Base-by-base conservation (phyloP, 805 yeast species). In the Ogataea kodamae region DNA sequence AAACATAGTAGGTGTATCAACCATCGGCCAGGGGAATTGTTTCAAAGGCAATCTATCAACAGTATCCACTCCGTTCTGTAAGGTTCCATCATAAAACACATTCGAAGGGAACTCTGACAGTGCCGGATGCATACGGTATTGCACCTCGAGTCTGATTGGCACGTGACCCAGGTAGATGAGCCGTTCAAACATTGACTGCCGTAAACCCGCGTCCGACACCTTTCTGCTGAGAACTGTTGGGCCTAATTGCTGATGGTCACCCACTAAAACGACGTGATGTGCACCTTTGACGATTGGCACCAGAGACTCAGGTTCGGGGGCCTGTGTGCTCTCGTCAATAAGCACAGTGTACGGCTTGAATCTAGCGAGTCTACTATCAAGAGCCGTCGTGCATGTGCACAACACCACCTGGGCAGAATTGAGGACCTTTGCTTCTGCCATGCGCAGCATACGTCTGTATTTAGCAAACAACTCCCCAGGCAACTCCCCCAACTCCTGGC, bases 211-310 rank as follows among this genome's bases (percentile, higher is more conserved):
- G 42, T 80, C 80, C 11, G 81, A 87, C 3, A 95, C 96, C 47
- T 73, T 72, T 49, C 76, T 74, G 47, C 85, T 87, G 36, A 85
- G 59, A 30, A 90, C 81, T 15, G 88, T 94, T 0, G 97, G 97
- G 2, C 97, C 96, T 45, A 89, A 67, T 64, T 89, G 97, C 62
- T 87, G 90, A 61, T 90, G 97, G 58, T 89, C 97, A 52, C 97
- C 97, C 24, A 62, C 96, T 20, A 89, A 64, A 28, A 89, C 75
- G 5, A 88, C 86, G 55, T 89, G 96, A 53, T 81, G 82, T 28
- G 94, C 88, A 16, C 96, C 96, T 46, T 80, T 82, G 2, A 82
- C 87, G 22, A 89, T 74, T 9, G 97, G 96, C 45, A 89, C 86
- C 50, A 89, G 68, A 50, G 84, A 77, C 57, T 88, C 96, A 1